phyloP scores from a whole-genome alignment of 1,284 basidiomycete species.

The Coniferiporia weirii region DNA sequence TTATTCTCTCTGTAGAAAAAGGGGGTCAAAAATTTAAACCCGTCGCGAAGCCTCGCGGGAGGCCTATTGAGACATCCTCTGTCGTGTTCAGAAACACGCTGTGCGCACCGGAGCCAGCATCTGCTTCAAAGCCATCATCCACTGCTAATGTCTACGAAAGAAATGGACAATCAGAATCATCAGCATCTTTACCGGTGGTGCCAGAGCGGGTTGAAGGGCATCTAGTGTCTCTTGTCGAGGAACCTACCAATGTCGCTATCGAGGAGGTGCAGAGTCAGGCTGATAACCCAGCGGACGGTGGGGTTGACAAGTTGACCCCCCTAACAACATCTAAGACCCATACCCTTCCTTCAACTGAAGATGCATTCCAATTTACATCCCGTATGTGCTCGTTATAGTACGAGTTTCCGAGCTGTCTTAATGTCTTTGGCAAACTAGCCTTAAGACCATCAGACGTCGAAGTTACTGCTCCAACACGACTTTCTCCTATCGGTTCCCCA shows the following conservation, averaged over 20 bases:
- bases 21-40: conserved; percentile 65
- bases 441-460: background rate
- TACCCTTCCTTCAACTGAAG: background rate
- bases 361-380: background rate
- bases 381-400: background rate
- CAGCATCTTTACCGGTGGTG: background rate
- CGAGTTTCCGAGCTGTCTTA: background rate
- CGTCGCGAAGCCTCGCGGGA: conserved; percentile 44
- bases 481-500: background rate
- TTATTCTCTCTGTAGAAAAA: conserved; percentile 46
- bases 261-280: background rate
- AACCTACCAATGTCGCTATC: background rate
- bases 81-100: conserved; percentile 4
- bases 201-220: background rate
- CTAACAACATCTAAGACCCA: no score
- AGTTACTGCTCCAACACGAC: background rate
- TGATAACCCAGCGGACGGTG: no score
- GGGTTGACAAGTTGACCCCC: no score
- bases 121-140: background rate
- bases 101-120: conserved; percentile 1
- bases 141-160: background rate
- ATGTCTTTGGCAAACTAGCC: background rate
- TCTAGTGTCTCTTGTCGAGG: background rate
- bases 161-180: background rate
- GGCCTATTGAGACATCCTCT: conserved; percentile 23